Percentiles rank a stretch among this genome's conserved stretches.
These are phyloP conservation scores for Mortierella sp. DNA, from an alignment of 371 early-diverging fungal genomes.

Conservation along the genomic window DNA sequence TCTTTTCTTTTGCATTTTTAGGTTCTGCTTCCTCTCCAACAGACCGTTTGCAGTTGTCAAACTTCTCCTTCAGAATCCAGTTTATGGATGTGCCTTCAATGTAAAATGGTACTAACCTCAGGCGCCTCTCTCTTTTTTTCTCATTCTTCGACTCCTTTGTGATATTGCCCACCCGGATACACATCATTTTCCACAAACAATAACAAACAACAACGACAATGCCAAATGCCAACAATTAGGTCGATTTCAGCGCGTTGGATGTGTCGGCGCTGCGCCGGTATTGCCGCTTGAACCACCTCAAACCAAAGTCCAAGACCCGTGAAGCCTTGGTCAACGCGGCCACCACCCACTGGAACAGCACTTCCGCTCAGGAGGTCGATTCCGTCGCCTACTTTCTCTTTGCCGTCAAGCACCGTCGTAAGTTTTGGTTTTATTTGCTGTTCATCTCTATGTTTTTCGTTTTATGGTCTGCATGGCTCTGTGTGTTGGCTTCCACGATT, in stretches of 20 bases:
- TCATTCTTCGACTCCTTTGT: neutral
- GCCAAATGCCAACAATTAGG: neutral
- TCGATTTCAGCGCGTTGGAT: constrained; percentile 42
- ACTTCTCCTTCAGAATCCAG: too few species aligned
- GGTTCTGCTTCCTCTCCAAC: neutral
- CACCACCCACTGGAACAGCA: constrained; percentile 38
- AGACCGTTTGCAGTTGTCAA: neutral
- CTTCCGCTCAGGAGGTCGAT: constrained; percentile 40
- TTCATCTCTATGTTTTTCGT: neutral
- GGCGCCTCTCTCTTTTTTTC: neutral
- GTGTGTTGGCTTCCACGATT: neutral
- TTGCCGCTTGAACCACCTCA: constrained; percentile 53
- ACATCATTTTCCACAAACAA: neutral
- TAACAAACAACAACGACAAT: neutral
- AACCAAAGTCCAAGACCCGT: constrained; percentile 39
- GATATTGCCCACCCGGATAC: too few species aligned
- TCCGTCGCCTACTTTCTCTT: constrained; percentile 54
- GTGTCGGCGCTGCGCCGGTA: constrained; percentile 46
- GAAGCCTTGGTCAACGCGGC: constrained; percentile 43
- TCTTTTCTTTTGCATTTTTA: neutral
- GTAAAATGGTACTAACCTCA: neutral
- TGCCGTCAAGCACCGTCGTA: constrained; percentile 56
- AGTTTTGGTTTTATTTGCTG: constrained; percentile 9
- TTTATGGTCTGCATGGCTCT: neutral
- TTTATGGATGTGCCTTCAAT: too few species aligned